These are phyloP conservation scores for Penicillium sp. DNA, from an alignment of 2,329 filamentous ascomycete species.

Conservation along the genomic window DNA sequence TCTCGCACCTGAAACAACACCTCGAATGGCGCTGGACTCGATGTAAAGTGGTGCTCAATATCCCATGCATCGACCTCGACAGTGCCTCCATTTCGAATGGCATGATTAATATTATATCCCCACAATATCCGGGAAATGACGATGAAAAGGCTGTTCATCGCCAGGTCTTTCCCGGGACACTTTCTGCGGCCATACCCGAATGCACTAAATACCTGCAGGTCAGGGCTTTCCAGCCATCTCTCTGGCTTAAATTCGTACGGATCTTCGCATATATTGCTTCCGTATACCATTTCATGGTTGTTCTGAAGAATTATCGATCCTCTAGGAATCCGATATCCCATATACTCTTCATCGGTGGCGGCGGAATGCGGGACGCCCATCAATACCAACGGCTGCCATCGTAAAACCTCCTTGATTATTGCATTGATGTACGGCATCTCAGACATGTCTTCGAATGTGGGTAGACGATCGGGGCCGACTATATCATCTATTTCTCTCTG, in stretches of 20 bases:
- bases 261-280: slow-evolving; percentile 30
- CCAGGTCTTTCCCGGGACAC: slow-evolving; percentile 32
- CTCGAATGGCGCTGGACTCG: slow-evolving; percentile 27
- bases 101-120: slow-evolving; percentile 19
- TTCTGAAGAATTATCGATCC: slow-evolving; percentile 41
- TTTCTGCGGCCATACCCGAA: slow-evolving; percentile 56
- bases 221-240: slow-evolving; percentile 38
- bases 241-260: slow-evolving; percentile 34
- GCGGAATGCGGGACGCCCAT: slow-evolving; percentile 46
- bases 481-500: slow-evolving; percentile 33
- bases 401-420: slow-evolving; percentile 29
- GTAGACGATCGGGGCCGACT: slow-evolving; percentile 27
- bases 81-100: slow-evolving; percentile 33
- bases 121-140: slow-evolving; percentile 58
- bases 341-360: slow-evolving; percentile 44
- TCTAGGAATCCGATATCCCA: slow-evolving; percentile 46
- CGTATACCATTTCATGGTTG: slow-evolving; percentile 41
- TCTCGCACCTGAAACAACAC: background rate
- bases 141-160: slow-evolving; percentile 42
- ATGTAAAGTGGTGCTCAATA: slow-evolving; percentile 22
- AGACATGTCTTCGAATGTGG: slow-evolving; percentile 27
- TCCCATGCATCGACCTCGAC: slow-evolving; percentile 29
- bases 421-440: slow-evolving; percentile 31
- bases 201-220: slow-evolving; percentile 50
- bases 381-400: slow-evolving; percentile 40